Evolutionary conservation across 208 protist species (phyloP).

Genomic region (Crithidia sp.): DNA sequence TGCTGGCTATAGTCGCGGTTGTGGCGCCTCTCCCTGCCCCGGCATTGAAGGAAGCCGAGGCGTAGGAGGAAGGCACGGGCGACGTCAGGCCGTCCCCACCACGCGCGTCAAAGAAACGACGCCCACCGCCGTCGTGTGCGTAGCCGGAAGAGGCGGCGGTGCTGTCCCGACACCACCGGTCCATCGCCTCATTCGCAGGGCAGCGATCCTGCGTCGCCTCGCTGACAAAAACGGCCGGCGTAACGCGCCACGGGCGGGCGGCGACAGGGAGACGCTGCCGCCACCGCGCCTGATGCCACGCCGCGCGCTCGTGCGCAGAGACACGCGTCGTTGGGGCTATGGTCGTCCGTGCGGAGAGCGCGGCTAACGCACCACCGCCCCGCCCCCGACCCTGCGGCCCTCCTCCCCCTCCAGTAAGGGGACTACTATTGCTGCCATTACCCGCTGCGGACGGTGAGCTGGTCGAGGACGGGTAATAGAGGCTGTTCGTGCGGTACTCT

Average conservation of each 20-base stretch:
- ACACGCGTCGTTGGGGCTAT: conserved; percentile 12
- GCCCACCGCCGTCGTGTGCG: neutral
- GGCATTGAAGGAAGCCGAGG: neutral
- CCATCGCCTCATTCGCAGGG: conserved; percentile 9
- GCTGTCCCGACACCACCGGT: conserved; percentile 35
- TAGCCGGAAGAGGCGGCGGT: neutral
- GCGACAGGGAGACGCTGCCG: conserved; percentile 25
- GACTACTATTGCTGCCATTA: neutral
- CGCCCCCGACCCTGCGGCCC: neutral
- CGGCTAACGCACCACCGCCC: too few species aligned
- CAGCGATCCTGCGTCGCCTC: neutral
- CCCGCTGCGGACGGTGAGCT: conserved; percentile 2
- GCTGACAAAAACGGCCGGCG: conserved; percentile 9
- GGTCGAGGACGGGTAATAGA: conserved; percentile 14
- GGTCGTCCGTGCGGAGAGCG: neutral
- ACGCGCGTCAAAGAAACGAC: neutral
- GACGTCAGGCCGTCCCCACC: neutral
- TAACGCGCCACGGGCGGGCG: conserved; percentile 20
- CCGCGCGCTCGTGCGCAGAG: conserved; percentile 13
- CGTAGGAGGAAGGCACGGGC: neutral
- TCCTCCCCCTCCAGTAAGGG: neutral
- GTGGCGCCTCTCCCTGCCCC: neutral
- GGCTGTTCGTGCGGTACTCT: conserved; percentile 10
- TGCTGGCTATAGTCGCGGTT: neutral
- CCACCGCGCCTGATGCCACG: conserved; percentile 41